Evolutionary conservation across 129 eudicot genomes (phyloP), one percentile per base, ranked within the genome.

Genomic region (Lonicera japonica): DNA sequence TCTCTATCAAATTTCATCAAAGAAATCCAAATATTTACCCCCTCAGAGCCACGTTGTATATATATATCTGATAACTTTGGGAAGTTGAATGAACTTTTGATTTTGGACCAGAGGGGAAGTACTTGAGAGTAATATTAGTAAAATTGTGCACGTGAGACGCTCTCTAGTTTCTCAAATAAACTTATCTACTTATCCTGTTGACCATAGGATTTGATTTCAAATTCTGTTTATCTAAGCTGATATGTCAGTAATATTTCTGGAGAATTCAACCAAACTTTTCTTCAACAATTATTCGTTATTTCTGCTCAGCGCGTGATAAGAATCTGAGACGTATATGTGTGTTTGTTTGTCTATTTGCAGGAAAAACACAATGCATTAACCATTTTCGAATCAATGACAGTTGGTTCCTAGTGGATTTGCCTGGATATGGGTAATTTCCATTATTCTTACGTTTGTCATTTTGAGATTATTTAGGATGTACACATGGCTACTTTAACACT

Each of bases 361-460:
- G 98, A 50, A 92, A 92, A 65, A 92, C 98, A 66, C 98, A 87
- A 73, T 92, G 98, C 75, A 92, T 92, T 86, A 92, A 92, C 79
- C 98, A 92, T 78, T 92, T 92, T 58, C 87, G 84, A 29, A 78
- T 92, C 13, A 87, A 92, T 60, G 95, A 85, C 68, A 88, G 96
- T 77, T 92, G 98, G 98, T 88, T 77, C 75, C 81, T 92, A 48
- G 98, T 88, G 55, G 96, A 92, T 77, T 78, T 92, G 66, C 98
- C 98, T 56, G 96, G 95, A 77, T 92, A 82, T 22, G 98, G 96
- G 98, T 92, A 87, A 36, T 68, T 4, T 48, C 69, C 40, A 29
- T 12, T 3, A 55, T 61, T 40, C n/a, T 58, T 14, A 17, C 54
- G 7, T 21, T 3, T 2, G 6, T 45, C 14, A 10, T 45, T 45